Evolutionary conservation across 495 filamentous ascomycete genomes (phyloP), one percentile per base, ranked within the genome.

Genomic region (Letharia lupina): DNA sequence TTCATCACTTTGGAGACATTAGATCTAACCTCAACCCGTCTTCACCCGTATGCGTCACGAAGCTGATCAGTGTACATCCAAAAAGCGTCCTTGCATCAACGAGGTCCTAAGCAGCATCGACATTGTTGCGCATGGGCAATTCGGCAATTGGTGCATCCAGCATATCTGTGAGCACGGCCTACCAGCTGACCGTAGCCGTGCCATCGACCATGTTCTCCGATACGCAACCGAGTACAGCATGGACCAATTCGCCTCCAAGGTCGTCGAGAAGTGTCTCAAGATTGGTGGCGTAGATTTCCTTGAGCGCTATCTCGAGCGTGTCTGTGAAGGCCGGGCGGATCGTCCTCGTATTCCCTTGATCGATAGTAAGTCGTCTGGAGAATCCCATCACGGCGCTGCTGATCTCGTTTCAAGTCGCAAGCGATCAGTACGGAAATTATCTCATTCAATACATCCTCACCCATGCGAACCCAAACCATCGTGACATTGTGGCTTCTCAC

Each of bases 121-220:
- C 76, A 87, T 96, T 62, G 90, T 98, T 71, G 88, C 94, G 57
- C 94, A 96, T 75, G 94, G 94, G n/a, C 94, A 98, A 73, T 98
- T 98, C 74, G 94, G 94, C 60, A 98, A 98, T 73, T 98, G 94
- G 94, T 98, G 94, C 77, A 98, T 98, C 70, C 94, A 98, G 76
- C 94, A 98, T 77, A 92, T 98, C 73, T 98, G 94, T 78, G 94
- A 98, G 74, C 95, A 98, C 75, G 95, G 94, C 47, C 87, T 89
- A 67, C 91, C 93, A 39, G 86, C 87, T 65, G 94, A 98, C 74
- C 91, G 92, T 73, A 95, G 87, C 76, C 87, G 91, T 69, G 94
- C 94, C 37, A 87, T 96, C 70, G 95, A 98, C 71, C 93, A 96
- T 75, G 91, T 98, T 68, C 87, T 98, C 69, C 88, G 87, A 68